These are phyloP conservation scores for Diaporthe batatas DNA, from an alignment of 2,329 filamentous ascomycete genomes.

Conservation along the genomic window DNA sequence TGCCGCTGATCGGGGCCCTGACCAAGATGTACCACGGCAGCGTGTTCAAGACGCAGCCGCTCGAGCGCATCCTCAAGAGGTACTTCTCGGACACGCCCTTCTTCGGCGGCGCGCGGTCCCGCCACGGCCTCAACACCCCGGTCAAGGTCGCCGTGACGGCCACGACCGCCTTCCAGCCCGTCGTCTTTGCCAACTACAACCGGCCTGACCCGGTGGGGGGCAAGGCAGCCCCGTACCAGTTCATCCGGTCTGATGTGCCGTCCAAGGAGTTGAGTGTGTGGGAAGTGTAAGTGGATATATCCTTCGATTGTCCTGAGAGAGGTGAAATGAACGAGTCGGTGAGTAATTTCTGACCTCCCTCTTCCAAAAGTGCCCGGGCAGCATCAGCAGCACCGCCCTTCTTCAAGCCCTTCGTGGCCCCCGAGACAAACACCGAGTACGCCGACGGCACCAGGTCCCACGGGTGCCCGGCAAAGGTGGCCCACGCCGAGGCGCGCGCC, in stretches of 20 bases:
- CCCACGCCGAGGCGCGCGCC: not conserved
- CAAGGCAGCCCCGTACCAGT: slow-evolving; percentile 3
- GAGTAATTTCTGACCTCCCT: not conserved
- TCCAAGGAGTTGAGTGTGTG: slow-evolving; percentile 12
- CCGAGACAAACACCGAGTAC: slow-evolving; percentile 20
- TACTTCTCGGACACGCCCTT: slow-evolving; percentile 23
- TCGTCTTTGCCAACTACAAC: slow-evolving; percentile 24
- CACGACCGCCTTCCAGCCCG: not conserved
- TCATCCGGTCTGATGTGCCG: slow-evolving; percentile 12
- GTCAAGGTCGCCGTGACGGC: slow-evolving; percentile 24
- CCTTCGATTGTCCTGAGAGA: no score
- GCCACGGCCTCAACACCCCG: slow-evolving; percentile 21
- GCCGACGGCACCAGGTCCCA: not conserved
- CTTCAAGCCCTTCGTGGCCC: slow-evolving; percentile 19
- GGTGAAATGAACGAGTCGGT: not conserved
- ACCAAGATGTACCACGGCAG: slow-evolving; percentile 29
- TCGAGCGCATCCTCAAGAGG: slow-evolving; percentile 8
- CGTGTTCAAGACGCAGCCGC: slow-evolving; percentile 17
- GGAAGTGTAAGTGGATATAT: slow-evolving; percentile 1
- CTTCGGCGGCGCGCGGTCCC: slow-evolving; percentile 13
- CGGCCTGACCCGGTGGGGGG: not conserved
- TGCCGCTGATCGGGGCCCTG: not conserved
- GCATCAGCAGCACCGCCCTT: slow-evolving; percentile 5
- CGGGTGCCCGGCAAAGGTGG: not conserved
- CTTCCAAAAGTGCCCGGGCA: not conserved